These are phyloP conservation scores for Dioscorea alata DNA, from an alignment of 106 monocot species.

Conservation along the genomic window DNA sequence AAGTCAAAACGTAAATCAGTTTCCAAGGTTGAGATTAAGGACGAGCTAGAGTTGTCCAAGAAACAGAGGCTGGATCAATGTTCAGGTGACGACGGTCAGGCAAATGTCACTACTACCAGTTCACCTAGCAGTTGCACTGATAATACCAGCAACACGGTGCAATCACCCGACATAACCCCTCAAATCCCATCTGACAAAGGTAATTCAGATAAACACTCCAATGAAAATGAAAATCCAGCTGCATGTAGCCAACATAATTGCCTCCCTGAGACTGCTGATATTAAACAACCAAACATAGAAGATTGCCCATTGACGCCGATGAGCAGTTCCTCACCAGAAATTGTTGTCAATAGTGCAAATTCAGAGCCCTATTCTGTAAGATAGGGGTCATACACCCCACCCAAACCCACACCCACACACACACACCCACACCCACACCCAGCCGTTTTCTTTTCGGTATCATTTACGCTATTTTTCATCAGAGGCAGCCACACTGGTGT, in stretches of 20 bases:
- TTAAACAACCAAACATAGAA: conserved; percentile 6
- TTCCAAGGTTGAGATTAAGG: conserved; percentile 9
- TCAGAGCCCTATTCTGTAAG: conserved; percentile 19
- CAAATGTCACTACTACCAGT: conserved; percentile 5
- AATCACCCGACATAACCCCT: neutral
- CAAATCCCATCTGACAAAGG: conserved; percentile 5
- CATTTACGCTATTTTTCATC: no score
- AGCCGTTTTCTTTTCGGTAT: no score
- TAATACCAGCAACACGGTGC: neutral
- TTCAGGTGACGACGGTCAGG: conserved; percentile 28
- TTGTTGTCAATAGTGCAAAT: conserved; percentile 8
- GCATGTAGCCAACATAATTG: conserved; percentile 5
- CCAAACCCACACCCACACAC: no score
- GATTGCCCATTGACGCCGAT: neutral
- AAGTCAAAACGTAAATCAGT: conserved; percentile 34
- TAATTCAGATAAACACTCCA: neutral
- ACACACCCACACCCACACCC: no score
- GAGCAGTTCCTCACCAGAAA: conserved; percentile 7
- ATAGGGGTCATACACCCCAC: neutral
- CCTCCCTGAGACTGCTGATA: neutral
- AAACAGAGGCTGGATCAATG: conserved; percentile 35
- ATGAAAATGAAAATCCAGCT: conserved; percentile 14
- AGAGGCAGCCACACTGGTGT: no score
- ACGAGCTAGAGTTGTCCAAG: conserved; percentile 18
- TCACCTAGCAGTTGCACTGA: conserved; percentile 4